Evolutionary conservation across 805 yeast species (phyloP), one percentile per base, ranked within the genome.

Genomic region (Novakomyces olei): DNA sequence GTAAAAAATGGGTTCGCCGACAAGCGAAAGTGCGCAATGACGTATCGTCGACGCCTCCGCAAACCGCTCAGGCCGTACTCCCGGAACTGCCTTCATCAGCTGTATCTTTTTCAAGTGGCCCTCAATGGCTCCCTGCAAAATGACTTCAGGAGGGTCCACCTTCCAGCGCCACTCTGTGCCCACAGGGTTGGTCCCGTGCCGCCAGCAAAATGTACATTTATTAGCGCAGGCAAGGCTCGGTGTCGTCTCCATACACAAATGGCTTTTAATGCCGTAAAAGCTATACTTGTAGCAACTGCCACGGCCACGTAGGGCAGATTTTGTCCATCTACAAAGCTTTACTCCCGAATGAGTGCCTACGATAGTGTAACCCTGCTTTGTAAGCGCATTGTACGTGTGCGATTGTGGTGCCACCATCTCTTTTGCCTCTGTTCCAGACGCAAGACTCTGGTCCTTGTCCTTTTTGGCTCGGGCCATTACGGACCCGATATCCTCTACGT

Each of bases 151-250:
- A 15, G 74, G 72, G 51, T 81, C 94, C 9, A 80, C 77, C 45
- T 80, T 85, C 95, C 95, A 81, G 45, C 94, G 61, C 95, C 95
- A 81, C 38, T 74, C 73, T 19, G 92, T 81, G 12, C 93, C 93
- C 2, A 83, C 94, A 0, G 95, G 95, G 47, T 81, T 83, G 2
- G 94, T 81, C 31, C 95, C 95, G 52, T 81, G 95, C 50, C 95
- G 67, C 95, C 95, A 81, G 55, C 95, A 81, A 48, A 81, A 81
- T 4, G 83, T 94, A 63, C 95, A 81, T 50, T 81, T 81, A 49
- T 81, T 81, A 4, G 94, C 79, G 52, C 95, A 81, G 5, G 93
- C 85, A 37, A 81, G 59, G 1, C 92, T 74, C 1, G 95, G 95
- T 0, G 95, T 81, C 2, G 94, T 69, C 49, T 81, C 95, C 95